Base-by-base conservation (phyloP, 768 basidiomycete species). In the Harrya chromipes region DNA sequence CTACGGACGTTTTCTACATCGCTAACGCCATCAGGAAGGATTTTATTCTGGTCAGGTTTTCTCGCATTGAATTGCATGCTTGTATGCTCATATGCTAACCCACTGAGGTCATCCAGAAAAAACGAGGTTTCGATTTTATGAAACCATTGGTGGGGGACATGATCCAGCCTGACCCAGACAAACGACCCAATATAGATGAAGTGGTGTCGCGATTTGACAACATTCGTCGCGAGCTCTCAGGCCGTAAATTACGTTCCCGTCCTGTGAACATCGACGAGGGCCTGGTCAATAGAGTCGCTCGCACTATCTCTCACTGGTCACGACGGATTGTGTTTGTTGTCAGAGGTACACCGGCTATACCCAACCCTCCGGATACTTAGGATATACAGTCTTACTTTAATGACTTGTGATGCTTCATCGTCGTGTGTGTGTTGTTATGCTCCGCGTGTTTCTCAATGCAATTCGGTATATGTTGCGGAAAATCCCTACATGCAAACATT, bases 1-100 rank as follows among this genome's bases (percentile, higher is more conserved):
- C 69, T 2, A 70, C 70, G 0, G 77, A 79, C 35, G 63, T 79
- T 3, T 79, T 74, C 47, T 70, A 70, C 44, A 49, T 77, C 0
- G 76, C 74, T 0, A 77, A 76, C 47, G 35, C 67, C 13, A 60
- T 74, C 43, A 52, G 59, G 14, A 44, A 48, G 27, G 57, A 70
- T 37, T 70, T 75, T 40, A 23, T 69, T 1, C 47, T 61, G 47
- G 74, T 74, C 2, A 17, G 36, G 31, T 31, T 37, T 19, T 20
- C 39, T 26, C 11, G 26, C 26, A 27, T 27, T 23, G 2, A 31
- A 46, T 16, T 47, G 34, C 36, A 9, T 38, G 26, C 39, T 31
- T 2, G 2, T n/a, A n/a, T n/a, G n/a, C n/a, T n/a, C n/a, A n/a
- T 2, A 31, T 31, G 31, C 31, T 31, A 14, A 31, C 31, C 27